phyloP scores from a whole-genome alignment of 208 protist species.

The Trypanosoma conorhini region DNA sequence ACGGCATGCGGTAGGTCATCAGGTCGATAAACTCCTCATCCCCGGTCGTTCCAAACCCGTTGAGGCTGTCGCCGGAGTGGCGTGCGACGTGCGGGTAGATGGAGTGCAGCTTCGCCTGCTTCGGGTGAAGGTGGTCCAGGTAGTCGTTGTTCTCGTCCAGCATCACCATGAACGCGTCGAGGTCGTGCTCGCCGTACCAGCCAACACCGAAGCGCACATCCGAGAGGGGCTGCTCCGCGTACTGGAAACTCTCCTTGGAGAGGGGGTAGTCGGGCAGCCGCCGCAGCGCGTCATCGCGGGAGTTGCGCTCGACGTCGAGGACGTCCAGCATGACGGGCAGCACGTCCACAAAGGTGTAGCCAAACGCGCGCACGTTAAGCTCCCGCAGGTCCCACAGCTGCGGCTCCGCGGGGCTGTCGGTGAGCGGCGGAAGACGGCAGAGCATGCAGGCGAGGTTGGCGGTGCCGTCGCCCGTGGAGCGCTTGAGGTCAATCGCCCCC shows the following conservation, averaged over 20 bases:
- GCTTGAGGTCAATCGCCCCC: slow-evolving; percentile 57
- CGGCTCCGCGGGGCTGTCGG: background rate
- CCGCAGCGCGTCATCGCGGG: slow-evolving; percentile 46
- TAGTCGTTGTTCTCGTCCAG: slow-evolving; percentile 71
- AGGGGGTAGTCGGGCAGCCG: slow-evolving; percentile 69
- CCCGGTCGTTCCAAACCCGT: slow-evolving; percentile 40
- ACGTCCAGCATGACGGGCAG: slow-evolving; percentile 74
- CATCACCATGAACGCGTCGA: slow-evolving; percentile 81
- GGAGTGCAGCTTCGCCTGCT: slow-evolving; percentile 50
- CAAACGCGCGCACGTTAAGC: slow-evolving; percentile 74
- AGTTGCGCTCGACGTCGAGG: slow-evolving; percentile 48
- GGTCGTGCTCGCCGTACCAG: slow-evolving; percentile 74
- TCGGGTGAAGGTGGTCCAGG: slow-evolving; percentile 73
- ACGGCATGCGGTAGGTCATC: slow-evolving; percentile 52
- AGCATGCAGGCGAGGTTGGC: slow-evolving; percentile 73
- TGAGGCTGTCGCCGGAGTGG: slow-evolving; percentile 72
- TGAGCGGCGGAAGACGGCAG: slow-evolving; percentile 40
- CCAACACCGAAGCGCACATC: slow-evolving; percentile 84
- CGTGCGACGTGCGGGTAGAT: slow-evolving; percentile 37
- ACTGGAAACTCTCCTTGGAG: slow-evolving; percentile 35
- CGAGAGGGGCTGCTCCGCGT: slow-evolving; percentile 38
- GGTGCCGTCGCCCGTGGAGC: slow-evolving; percentile 55
- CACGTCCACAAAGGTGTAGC: slow-evolving; percentile 83
- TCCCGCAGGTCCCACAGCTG: slow-evolving; percentile 75
- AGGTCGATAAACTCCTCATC: slow-evolving; percentile 84